These are phyloP conservation scores for Fermentozyma sake DNA, from an alignment of 1,139 yeast species.

Conservation along the genomic window DNA sequence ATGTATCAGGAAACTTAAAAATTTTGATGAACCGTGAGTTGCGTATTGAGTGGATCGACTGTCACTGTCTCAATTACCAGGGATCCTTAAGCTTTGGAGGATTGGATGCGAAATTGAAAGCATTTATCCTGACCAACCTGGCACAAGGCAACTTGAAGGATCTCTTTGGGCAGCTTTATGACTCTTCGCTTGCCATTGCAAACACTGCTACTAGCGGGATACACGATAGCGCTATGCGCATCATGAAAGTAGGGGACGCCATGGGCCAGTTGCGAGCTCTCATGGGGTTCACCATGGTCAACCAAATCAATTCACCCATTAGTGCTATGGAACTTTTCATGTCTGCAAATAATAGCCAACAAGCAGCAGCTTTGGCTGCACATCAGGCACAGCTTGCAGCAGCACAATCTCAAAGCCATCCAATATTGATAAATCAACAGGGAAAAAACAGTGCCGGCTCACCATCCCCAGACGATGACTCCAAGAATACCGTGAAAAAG, in stretches of 20 bases:
- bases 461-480: conserved; percentile 12
- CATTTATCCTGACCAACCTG: conserved; percentile 7
- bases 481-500: conserved; percentile 10
- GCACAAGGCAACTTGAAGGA: conserved; percentile 11
- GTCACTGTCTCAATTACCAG: conserved; percentile 37
- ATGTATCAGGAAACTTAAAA: conserved; percentile 54
- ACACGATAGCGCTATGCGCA: conserved; percentile 60
- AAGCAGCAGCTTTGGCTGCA: conserved; percentile 10
- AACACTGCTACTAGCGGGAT: conserved; percentile 48
- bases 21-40: conserved; percentile 58
- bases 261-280: conserved; percentile 66
- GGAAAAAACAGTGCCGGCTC: conserved; percentile 6
- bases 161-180: conserved; percentile 20
- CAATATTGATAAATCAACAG: conserved; percentile 3
- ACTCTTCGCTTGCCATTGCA: conserved; percentile 21
- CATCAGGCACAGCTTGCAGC: conserved; percentile 6
- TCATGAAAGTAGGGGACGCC: conserved; percentile 71
- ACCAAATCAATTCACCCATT: conserved; percentile 49
- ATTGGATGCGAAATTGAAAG: conserved; percentile 18
- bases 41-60: conserved; percentile 69
- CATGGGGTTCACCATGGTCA: conserved; percentile 51
- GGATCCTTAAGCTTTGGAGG: conserved; percentile 21
- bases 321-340: conserved; percentile 53
- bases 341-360: conserved; percentile 9
- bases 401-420: conserved; percentile 5